These are phyloP conservation scores for Blastocystis sp. DNA, from an alignment of 352 stramenopile species.

Conservation along the genomic window DNA sequence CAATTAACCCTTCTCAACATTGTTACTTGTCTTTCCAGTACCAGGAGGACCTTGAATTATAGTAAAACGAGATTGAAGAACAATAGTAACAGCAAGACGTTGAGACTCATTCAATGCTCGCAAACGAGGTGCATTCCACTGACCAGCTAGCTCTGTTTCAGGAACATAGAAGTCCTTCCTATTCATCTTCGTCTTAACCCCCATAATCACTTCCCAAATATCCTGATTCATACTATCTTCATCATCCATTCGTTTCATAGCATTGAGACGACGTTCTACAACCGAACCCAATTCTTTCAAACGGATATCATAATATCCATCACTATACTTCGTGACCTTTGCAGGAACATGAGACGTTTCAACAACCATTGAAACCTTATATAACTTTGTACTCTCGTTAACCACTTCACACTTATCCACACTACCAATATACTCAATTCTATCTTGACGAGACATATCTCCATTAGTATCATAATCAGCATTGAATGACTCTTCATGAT, in stretches of 20 bases:
- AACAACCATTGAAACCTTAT: background rate
- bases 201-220: conserved; percentile 7
- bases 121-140: background rate
- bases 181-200: background rate
- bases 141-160: background rate
- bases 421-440: conserved; percentile 25
- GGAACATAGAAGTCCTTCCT: conserved; percentile 9
- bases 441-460: background rate
- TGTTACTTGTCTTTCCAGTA: conserved; percentile 82
- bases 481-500: conserved; percentile 11
- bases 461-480: background rate
- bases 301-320: conserved; percentile 52
- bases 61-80: conserved; percentile 88
- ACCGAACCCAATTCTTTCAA: background rate
- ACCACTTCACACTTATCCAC: background rate
- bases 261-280: background rate
- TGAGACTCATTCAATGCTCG: conserved; percentile 69
- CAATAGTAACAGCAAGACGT: conserved; percentile 83
- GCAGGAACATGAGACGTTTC: background rate
- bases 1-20: background rate
- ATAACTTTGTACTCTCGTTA: background rate
- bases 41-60: conserved; percentile 94
- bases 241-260: conserved; percentile 26
- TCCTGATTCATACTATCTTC: background rate
- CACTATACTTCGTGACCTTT: background rate